Evolutionary conservation across 192 early-diverging fungal genomes (phyloP).

Genomic region (Umbelopsis ramanniana): DNA sequence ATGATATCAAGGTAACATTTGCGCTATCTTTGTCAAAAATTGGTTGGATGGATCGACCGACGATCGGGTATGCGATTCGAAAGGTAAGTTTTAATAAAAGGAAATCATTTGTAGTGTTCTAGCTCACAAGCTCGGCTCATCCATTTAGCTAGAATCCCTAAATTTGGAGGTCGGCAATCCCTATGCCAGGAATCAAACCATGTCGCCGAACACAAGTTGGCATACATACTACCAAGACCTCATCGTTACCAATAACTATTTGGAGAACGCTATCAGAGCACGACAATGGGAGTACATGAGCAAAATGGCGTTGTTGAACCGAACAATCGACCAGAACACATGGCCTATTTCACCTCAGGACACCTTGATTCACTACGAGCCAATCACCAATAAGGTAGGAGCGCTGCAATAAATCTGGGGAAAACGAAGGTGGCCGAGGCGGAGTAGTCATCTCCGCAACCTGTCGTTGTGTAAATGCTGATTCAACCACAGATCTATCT

Average conservation of each 20-base stretch:
- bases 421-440: neutral
- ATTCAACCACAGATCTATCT: neutral
- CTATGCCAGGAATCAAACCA: neutral
- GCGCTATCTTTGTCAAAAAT: neutral
- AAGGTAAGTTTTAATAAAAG: neutral
- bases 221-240: neutral
- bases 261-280: neutral
- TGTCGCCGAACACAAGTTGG: neutral
- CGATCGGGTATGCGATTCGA: neutral
- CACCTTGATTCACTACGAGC: neutral
- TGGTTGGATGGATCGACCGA: constrained; percentile 11
- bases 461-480: no score
- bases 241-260: neutral
- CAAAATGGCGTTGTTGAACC: neutral
- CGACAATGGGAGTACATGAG: neutral
- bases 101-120: neutral
- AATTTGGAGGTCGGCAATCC: neutral
- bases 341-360: constrained; percentile 6
- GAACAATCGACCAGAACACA: neutral
- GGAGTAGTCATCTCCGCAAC: no score
- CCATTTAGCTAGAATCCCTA: constrained; percentile 1
- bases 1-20: neutral
- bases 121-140: neutral
- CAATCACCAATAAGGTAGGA: constrained; percentile 6
- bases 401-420: neutral